Conservation (phyloP, 2,329 filamentous ascomycete species). For the Fusarium siculi region DNA sequence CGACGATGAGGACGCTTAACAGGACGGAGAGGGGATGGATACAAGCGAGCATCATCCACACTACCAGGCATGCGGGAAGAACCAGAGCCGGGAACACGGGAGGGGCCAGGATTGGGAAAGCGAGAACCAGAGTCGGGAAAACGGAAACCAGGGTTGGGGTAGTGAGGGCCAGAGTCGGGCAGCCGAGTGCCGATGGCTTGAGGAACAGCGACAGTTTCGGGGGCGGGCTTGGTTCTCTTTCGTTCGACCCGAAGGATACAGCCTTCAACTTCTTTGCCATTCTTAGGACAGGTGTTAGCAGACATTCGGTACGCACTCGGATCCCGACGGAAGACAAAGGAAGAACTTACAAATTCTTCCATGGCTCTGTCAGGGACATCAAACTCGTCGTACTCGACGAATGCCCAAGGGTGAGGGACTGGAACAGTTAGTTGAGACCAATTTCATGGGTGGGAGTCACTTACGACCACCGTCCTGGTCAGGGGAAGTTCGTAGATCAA, state of each 20-base stretch:
- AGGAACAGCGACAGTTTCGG: background rate
- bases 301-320: background rate
- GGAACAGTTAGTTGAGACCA: conserved; percentile 25
- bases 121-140: background rate
- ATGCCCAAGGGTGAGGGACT: conserved; percentile 46
- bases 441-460: background rate
- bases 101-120: background rate
- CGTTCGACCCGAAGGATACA: conserved; percentile 52
- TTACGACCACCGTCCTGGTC: conserved; percentile 20
- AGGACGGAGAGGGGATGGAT: background rate
- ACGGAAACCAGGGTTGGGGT: background rate
- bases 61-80: background rate
- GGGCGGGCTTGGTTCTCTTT: conserved; percentile 45
- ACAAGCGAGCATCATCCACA: background rate
- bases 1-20: conserved; percentile 12
- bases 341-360: conserved; percentile 50
- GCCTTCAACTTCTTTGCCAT: conserved; percentile 47
- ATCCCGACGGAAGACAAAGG: background rate
- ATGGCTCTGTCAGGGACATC: conserved; percentile 53
- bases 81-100: background rate
- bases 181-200: background rate
- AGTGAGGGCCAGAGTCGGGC: background rate
- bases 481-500: conserved; percentile 10
- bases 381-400: conserved; percentile 54
- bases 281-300: conserved; percentile 40